These are phyloP conservation scores for Aphanomyces stellatus DNA, from an alignment of 352 stramenopile genomes.

Conservation along the genomic window DNA sequence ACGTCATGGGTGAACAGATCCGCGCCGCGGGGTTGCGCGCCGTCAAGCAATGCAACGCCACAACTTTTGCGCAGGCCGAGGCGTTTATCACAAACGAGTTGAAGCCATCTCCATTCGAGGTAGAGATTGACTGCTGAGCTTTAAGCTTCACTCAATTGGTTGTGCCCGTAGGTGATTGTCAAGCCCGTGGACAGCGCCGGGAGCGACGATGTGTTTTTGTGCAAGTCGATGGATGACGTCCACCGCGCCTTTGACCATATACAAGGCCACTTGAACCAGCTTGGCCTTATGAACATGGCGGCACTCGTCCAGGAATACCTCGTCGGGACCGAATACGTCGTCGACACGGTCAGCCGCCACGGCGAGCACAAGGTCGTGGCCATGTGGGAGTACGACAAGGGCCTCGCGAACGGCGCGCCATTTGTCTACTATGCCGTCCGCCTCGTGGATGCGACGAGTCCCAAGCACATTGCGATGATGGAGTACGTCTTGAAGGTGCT, in stretches of 20 bases:
- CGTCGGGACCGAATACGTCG: conserved; percentile 66
- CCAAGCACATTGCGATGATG: neutral
- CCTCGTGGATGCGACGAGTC: neutral
- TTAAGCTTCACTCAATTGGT: too few relatives aligned
- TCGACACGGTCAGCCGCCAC: conserved; percentile 71
- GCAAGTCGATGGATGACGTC: conserved; percentile 42
- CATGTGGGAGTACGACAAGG: conserved; percentile 86
- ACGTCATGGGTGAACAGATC: conserved; percentile 26
- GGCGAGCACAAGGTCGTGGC: conserved; percentile 75
- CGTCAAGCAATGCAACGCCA: conserved; percentile 22
- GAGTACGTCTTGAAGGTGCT: conserved; percentile 14
- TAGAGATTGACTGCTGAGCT: too few relatives aligned
- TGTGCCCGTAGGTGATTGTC: conserved; percentile 30
- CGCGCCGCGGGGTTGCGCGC: conserved; percentile 25
- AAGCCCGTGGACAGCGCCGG: conserved; percentile 70
- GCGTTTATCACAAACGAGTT: conserved; percentile 28
- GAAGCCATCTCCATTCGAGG: conserved; percentile 14
- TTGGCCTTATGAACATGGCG: conserved; percentile 35
- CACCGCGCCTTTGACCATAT: conserved; percentile 45
- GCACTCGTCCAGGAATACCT: conserved; percentile 76
- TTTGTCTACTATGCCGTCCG: conserved; percentile 72
- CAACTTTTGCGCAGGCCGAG: conserved; percentile 21
- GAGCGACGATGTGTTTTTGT: conserved; percentile 72
- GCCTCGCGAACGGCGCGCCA: conserved; percentile 43
- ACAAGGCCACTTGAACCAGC: conserved; percentile 30